Evolutionary conservation across 331 rosid species (phyloP).

Genomic region (Pyracantha coccinea): DNA sequence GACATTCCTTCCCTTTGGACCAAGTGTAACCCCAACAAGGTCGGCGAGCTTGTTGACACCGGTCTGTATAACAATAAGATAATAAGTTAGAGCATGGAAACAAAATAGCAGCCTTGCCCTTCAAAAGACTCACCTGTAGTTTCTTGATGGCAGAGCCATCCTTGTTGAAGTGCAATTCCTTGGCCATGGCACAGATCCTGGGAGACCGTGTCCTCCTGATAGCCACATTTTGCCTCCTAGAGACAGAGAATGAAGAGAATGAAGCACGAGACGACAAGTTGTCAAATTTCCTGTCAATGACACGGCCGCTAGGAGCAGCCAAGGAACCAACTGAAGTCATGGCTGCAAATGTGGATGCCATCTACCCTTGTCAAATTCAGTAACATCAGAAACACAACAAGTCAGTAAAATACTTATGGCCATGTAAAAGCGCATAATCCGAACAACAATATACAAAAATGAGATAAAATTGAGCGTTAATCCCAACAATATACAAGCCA

Average conservation of each 20-base stretch:
- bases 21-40: conserved; percentile 96
- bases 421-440: too few relatives aligned
- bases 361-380: background rate
- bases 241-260: conserved; percentile 50
- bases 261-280: conserved; percentile 59
- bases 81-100: background rate
- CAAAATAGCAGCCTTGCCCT: background rate
- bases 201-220: conserved; percentile 28
- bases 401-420: too few relatives aligned
- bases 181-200: conserved; percentile 85
- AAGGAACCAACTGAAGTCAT: conserved; percentile 50
- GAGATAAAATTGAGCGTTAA: too few relatives aligned
- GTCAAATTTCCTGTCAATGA: conserved; percentile 25
- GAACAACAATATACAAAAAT: too few relatives aligned
- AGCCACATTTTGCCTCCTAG: conserved; percentile 29
- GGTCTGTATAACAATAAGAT: conserved; percentile 26
- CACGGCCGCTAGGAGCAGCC: conserved; percentile 39
- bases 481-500: too few relatives aligned
- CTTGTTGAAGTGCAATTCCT: conserved; percentile 86
- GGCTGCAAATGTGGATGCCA: conserved; percentile 76
- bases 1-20: conserved; percentile 98
- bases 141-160: conserved; percentile 91
- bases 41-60: conserved; percentile 99
- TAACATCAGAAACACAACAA: background rate
- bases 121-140: conserved; percentile 46